phyloP scores from a whole-genome alignment of 306 rosid species.

The Quercus dentata region DNA sequence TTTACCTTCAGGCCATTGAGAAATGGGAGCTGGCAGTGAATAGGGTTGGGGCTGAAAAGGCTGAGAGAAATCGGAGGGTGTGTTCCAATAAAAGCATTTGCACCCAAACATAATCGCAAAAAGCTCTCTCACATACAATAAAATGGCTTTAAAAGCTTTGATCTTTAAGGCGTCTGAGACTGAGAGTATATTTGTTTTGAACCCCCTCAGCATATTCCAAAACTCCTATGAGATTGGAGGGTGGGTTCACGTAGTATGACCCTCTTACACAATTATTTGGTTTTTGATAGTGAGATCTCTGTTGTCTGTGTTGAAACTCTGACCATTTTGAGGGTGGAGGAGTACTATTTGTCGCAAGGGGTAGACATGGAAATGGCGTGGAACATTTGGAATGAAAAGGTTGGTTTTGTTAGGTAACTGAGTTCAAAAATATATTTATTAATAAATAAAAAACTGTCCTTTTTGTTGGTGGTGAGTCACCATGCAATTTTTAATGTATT shows the following conservation, averaged over 20 bases:
- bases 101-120: constrained; percentile 35
- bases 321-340: too few relatives aligned
- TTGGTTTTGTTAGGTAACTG: too few relatives aligned
- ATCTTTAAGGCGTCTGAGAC: neutral
- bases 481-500: too few relatives aligned
- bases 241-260: neutral
- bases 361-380: too few relatives aligned
- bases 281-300: too few relatives aligned
- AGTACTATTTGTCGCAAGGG: too few relatives aligned
- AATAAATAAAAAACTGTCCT: too few relatives aligned
- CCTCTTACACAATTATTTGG: neutral
- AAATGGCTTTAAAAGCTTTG: neutral
- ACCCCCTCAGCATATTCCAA: neutral
- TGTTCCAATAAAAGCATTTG: constrained; percentile 41
- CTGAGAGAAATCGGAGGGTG: constrained; percentile 17
- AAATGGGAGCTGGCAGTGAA: constrained; percentile 57
- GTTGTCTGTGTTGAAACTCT: too few relatives aligned
- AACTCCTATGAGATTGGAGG: neutral
- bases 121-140: constrained; percentile 1
- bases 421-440: too few relatives aligned
- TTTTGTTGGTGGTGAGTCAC: too few relatives aligned
- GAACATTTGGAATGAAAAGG: too few relatives aligned
- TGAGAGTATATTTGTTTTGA: neutral
- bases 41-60: constrained; percentile 36
- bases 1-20: constrained; percentile 71